A percentile compares a stretch with the other conserved stretches of the same genome.
Evolutionary conservation across 345 rosid genomes (phyloP).

Genomic region (Lenwebbia sp.): DNA sequence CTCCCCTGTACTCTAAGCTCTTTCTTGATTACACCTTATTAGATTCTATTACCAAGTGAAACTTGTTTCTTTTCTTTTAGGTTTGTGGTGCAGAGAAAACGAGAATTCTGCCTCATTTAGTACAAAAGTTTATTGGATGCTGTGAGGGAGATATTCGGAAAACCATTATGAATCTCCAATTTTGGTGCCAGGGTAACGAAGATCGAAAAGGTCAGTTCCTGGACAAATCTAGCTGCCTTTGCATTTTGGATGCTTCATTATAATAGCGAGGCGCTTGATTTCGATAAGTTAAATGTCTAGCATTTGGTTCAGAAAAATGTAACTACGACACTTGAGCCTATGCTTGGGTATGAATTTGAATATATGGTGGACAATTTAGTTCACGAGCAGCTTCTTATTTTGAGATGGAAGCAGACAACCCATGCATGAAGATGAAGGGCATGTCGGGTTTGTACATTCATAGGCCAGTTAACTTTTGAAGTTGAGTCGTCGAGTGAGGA

Average conservation of each 20-base stretch:
- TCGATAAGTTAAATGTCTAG: neutral
- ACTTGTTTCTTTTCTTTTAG: constrained; percentile 18
- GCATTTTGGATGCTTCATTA: neutral
- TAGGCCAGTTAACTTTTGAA: neutral
- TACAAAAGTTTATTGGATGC: constrained; percentile 36
- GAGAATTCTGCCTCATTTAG: constrained; percentile 34
- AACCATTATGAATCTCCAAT: constrained; percentile 71
- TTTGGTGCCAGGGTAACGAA: constrained; percentile 76
- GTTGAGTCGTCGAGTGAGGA: neutral
- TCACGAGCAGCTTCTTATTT: neutral
- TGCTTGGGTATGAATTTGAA: neutral
- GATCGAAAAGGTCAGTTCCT: constrained; percentile 37
- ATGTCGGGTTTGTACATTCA: neutral
- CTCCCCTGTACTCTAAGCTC: constrained; percentile 1
- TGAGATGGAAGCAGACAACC: neutral
- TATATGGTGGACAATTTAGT: neutral
- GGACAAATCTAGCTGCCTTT: neutral
- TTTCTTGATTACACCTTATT: constrained; percentile 1
- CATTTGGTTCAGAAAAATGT: neutral
- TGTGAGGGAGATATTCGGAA: constrained; percentile 73
- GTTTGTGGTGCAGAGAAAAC: constrained; percentile 67
- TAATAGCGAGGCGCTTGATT: neutral
- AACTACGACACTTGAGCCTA: neutral
- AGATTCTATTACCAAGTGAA: neutral
- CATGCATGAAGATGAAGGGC: neutral